Conservation (phyloP, 1,284 basidiomycete genomes). For the Rhodofomes roseus region DNA sequence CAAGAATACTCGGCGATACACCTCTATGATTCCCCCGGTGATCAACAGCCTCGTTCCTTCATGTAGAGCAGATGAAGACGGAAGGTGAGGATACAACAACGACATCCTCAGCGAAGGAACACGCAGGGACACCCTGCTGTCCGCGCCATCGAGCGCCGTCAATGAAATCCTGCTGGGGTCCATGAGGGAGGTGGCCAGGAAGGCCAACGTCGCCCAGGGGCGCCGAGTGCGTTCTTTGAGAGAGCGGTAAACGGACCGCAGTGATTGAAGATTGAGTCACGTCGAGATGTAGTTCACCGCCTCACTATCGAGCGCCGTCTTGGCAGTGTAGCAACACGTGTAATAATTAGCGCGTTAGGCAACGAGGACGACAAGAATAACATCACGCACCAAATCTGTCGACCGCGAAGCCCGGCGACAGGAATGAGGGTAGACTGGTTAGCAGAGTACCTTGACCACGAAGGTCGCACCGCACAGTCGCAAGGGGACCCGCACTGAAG, state of each 20-base stretch:
- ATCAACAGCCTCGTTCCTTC: constrained; percentile 64
- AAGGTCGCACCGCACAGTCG: too few species aligned
- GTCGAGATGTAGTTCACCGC: too few species aligned
- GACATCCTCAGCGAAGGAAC: neutral
- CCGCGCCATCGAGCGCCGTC: neutral
- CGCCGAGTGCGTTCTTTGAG: too few species aligned
- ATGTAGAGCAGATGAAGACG: constrained; percentile 41
- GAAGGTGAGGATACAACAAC: constrained; percentile 28
- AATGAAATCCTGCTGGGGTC: neutral
- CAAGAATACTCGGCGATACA: constrained; percentile 42
- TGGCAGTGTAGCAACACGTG: too few species aligned
- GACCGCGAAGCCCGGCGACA: neutral
- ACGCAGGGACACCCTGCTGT: neutral
- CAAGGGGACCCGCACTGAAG: neutral
- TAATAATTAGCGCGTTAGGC: neutral
- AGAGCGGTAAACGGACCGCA: too few species aligned
- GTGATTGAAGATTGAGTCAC: too few species aligned
- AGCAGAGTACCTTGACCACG: too few species aligned
- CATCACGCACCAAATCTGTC: too few species aligned
- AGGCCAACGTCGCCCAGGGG: too few species aligned
- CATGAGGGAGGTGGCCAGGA: neutral
- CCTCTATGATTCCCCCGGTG: constrained; percentile 60
- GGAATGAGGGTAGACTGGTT: too few species aligned
- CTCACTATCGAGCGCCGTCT: too few species aligned
- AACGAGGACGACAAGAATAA: too few species aligned